phyloP scores from a whole-genome alignment of 2,329 filamentous ascomycete genomes.

The Parastagonospora nodorum region DNA sequence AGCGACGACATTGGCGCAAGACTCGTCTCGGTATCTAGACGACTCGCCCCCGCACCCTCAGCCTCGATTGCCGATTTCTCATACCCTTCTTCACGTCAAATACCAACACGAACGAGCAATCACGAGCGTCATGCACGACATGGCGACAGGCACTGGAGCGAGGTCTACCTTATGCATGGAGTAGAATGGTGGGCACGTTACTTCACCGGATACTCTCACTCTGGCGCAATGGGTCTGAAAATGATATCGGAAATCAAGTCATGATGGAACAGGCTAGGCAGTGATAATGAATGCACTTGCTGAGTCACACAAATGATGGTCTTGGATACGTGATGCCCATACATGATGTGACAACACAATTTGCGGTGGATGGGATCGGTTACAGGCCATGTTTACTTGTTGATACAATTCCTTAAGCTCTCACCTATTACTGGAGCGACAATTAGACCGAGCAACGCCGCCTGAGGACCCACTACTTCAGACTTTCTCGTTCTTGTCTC shows the following conservation, averaged over 20 bases:
- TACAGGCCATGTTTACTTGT: too few relatives aligned
- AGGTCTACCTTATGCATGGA: constrained; percentile 28
- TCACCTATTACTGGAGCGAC: too few relatives aligned
- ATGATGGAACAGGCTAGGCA: constrained; percentile 46
- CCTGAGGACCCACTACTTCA: not conserved
- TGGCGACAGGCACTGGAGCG: constrained; percentile 32
- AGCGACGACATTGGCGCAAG: constrained; percentile 99
- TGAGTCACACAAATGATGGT: constrained; percentile 23
- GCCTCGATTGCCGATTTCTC: constrained; percentile 39
- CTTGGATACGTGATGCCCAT: not conserved
- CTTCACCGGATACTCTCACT: constrained; percentile 37
- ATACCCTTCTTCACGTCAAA: constrained; percentile 24
- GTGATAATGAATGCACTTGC: constrained; percentile 43
- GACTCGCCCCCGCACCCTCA: constrained; percentile 53
- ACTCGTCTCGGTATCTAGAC: constrained; percentile 97
- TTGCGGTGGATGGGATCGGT: too few relatives aligned
- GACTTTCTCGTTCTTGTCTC: not conserved
- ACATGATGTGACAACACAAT: too few relatives aligned
- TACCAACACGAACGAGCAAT: constrained; percentile 31
- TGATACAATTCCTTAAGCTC: too few relatives aligned
- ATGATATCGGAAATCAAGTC: constrained; percentile 28
- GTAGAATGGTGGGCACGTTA: constrained; percentile 25
- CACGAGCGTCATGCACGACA: constrained; percentile 38
- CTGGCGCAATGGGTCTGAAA: constrained; percentile 46
- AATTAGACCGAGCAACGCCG: too few relatives aligned